Evolutionary conservation across 2,329 filamentous ascomycete genomes (phyloP), one percentile per base, ranked within the genome.

Genomic region (Colletotrichum brevisporum): DNA sequence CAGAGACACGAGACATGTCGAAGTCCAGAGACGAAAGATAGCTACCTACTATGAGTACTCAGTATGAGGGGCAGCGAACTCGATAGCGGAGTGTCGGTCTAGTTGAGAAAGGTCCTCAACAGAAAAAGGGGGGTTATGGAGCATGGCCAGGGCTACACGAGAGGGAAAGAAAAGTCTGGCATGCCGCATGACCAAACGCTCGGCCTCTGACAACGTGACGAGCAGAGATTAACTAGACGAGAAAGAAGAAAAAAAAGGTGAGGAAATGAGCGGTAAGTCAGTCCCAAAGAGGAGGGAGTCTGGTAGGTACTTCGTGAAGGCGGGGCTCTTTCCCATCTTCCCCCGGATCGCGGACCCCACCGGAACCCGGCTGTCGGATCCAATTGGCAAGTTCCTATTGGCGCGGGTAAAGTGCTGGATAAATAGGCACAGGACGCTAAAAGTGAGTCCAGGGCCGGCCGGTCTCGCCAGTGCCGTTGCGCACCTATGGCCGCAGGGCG

Each of bases 371-470:
- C 48, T 59, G n/a, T 18, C 61, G 66, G 66, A 65, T 59, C 21
- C 43, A 36, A 55, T 45, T 51, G 54, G 21, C 5, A 26, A 18
- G 13, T 43, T 50, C 66, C 66, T 18, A 69, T 65, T 69, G 66
- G 66, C 21, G 66, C 66, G 66, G 66, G 54, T 69, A 69, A 69
- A 69, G 31, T 66, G 48, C 61, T 69, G 61, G 66, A 43, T 69
- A 69, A 69, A 69, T 65, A 27, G 26, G 26, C 21, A 24, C 62
- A 58, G 63, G 66, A 54, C 54, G 61, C 66, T 60, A 66, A 50
- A 43, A 47, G 16, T 8, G 45, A 18, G 31, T 36, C 31, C 31
- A 36, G 31, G 31, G 31, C 31, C 8, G 31, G 59, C 45, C 65
- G 60, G 63, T 36, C 31, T 36, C 31, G 52, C 55, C 39, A 63